Percentiles rank a stretch among this genome's conserved stretches.
phyloP scores from a whole-genome alignment of 2,329 filamentous ascomycete species.

The Verruconis gallopava region DNA sequence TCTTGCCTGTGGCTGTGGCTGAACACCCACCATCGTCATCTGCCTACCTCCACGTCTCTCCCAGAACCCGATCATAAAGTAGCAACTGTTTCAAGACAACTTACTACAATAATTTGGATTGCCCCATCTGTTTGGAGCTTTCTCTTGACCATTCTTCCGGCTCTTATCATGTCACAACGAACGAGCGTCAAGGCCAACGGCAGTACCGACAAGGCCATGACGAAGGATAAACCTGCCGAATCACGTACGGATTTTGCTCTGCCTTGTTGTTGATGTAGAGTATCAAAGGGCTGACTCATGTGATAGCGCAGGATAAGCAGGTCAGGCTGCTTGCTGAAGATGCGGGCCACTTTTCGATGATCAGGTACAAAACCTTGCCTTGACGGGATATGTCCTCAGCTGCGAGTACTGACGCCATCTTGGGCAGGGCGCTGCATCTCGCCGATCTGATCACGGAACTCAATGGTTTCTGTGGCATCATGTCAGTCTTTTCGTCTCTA shows the following conservation, averaged over 20 bases:
- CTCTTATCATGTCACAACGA: too few relatives aligned
- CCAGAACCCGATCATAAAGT: too few relatives aligned
- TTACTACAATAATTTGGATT: too few relatives aligned
- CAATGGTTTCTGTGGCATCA: conserved; percentile 78
- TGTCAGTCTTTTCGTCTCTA: conserved; percentile 91
- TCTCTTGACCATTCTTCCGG: too few relatives aligned
- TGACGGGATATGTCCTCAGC: too few relatives aligned
- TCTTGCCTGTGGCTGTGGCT: too few relatives aligned
- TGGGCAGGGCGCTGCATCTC: conserved; percentile 50
- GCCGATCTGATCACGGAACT: conserved; percentile 75
- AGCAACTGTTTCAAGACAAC: too few relatives aligned
- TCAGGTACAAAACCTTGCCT: conserved; percentile 25
- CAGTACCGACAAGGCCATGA: conserved; percentile 1
- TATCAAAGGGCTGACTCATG: background rate
- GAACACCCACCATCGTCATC: too few relatives aligned
- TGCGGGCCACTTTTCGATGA: conserved; percentile 55
- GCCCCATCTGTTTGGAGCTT: too few relatives aligned
- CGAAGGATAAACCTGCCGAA: conserved; percentile 4
- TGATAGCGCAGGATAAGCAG: conserved; percentile 57
- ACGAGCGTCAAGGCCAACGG: conserved; percentile 7
- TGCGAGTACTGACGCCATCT: conserved; percentile 1
- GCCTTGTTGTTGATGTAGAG: too few relatives aligned
- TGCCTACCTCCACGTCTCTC: too few relatives aligned
- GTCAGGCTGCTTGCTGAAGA: conserved; percentile 57
- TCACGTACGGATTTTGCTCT: background rate